A percentile compares a stretch with the other conserved stretches of the same genome.
phyloP scores from a whole-genome alignment of 202 grass and related monocot species.

The Hordeum pubiflorum region DNA sequence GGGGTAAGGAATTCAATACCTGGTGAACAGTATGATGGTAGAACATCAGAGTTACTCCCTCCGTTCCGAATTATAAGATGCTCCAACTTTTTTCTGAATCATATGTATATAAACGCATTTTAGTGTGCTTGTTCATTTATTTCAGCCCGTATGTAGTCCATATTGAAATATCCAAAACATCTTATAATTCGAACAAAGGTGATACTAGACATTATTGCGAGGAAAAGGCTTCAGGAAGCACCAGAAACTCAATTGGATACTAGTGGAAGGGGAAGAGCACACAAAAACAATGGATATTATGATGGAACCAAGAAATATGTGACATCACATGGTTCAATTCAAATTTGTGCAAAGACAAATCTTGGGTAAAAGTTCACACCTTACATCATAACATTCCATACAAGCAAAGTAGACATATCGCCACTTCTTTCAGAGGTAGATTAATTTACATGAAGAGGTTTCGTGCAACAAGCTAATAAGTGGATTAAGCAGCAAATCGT shows the following conservation, averaged over 20 bases:
- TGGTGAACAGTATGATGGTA: background rate
- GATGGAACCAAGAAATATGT: background rate
- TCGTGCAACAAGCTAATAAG: background rate
- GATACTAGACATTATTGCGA: background rate
- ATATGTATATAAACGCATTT: no score
- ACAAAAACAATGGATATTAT: conserved; percentile 9
- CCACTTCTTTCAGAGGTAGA: background rate
- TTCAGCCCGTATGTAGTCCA: no score
- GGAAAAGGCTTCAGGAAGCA: background rate
- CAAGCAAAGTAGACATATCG: background rate
- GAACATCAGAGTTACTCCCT: background rate
- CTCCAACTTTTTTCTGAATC: no score
- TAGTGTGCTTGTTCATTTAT: no score
- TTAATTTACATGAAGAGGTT: background rate
- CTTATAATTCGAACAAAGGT: no score
- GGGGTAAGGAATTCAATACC: background rate
- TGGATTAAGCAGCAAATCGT: background rate
- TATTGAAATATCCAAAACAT: no score
- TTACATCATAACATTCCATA: background rate
- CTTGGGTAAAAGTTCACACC: background rate
- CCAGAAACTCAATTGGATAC: conserved; percentile 1
- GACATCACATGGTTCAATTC: background rate
- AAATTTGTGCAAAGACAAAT: background rate
- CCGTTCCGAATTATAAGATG: no score
- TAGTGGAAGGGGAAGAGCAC: background rate